phyloP scores from a whole-genome alignment of 1,139 yeast genomes.

The Maudiozyma humilis region DNA sequence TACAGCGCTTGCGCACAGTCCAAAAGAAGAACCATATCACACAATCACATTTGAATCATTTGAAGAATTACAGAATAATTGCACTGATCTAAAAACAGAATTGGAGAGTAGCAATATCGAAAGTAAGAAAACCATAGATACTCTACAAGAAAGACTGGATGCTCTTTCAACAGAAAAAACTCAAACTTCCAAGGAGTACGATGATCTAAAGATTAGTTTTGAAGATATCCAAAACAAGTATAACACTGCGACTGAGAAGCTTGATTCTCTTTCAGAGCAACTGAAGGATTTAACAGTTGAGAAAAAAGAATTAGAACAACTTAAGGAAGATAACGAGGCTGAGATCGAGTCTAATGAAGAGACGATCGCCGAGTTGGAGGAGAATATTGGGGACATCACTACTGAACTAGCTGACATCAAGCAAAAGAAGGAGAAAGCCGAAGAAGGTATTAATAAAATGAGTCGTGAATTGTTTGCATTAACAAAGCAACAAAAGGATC shows the following conservation, averaged over 20 bases:
- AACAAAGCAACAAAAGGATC: conserved; percentile 49
- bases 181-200: conserved; percentile 9
- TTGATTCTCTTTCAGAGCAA: not conserved
- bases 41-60: conserved; percentile 61
- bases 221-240: conserved; percentile 7
- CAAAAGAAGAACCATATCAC: conserved; percentile 59
- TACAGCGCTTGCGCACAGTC: conserved; percentile 67
- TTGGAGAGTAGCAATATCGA: conserved; percentile 14
- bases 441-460: conserved; percentile 86
- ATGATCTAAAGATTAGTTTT: conserved; percentile 9
- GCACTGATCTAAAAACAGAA: conserved; percentile 32
- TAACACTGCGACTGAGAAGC: not conserved
- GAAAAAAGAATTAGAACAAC: conserved; percentile 9
- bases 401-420: conserved; percentile 16
- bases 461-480: conserved; percentile 68
- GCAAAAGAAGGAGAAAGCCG: conserved; percentile 56
- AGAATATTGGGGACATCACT: conserved; percentile 11
- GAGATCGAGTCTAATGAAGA: conserved; percentile 9
- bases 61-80: conserved; percentile 40
- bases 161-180: conserved; percentile 21
- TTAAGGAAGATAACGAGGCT: conserved; percentile 6
- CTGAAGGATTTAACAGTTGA: conserved; percentile 11
- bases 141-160: conserved; percentile 11
- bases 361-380: conserved; percentile 9
- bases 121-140: conserved; percentile 10